phyloP scores from a whole-genome alignment of 2,329 filamentous ascomycete species.

The Biscogniauxia sp. region DNA sequence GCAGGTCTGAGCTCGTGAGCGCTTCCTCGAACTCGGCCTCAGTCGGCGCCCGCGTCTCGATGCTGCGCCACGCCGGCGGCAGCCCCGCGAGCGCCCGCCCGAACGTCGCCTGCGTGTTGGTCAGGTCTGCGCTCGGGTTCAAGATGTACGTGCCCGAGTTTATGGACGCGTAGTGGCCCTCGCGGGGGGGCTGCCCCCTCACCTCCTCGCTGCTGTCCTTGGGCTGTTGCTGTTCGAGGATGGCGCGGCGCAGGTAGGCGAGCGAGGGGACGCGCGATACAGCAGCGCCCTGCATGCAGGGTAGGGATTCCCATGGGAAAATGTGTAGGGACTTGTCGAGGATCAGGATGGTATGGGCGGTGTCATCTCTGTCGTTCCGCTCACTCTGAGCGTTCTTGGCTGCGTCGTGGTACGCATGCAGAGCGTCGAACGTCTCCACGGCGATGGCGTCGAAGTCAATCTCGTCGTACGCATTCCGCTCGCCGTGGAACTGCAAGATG shows the following conservation, averaged over 20 bases:
- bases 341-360: constrained; percentile 76
- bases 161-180: constrained; percentile 55
- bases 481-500: constrained; percentile 93
- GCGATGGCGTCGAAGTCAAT: constrained; percentile 93
- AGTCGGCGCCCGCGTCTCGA: constrained; percentile 66
- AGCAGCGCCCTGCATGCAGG: constrained; percentile 74
- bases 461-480: constrained; percentile 95
- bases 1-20: constrained; percentile 64
- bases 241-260: constrained; percentile 72
- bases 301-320: constrained; percentile 95
- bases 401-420: constrained; percentile 71
- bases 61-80: constrained; percentile 67
- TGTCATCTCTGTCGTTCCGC: constrained; percentile 33
- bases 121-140: constrained; percentile 83
- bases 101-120: constrained; percentile 75
- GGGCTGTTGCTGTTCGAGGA: constrained; percentile 51
- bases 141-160: constrained; percentile 73
- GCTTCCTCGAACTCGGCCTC: constrained; percentile 74
- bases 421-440: constrained; percentile 80
- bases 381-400: constrained; percentile 39
- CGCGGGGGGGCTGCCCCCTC: constrained; percentile 22
- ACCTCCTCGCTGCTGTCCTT: constrained; percentile 17
- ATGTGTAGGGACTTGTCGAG: constrained; percentile 87
- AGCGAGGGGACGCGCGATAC: constrained; percentile 88
- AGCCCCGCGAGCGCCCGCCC: constrained; percentile 63